Evolutionary conservation across 139 green algal species (phyloP), one percentile per base, ranked within the genome.

Genomic region (Coelastrella sp.): DNA sequence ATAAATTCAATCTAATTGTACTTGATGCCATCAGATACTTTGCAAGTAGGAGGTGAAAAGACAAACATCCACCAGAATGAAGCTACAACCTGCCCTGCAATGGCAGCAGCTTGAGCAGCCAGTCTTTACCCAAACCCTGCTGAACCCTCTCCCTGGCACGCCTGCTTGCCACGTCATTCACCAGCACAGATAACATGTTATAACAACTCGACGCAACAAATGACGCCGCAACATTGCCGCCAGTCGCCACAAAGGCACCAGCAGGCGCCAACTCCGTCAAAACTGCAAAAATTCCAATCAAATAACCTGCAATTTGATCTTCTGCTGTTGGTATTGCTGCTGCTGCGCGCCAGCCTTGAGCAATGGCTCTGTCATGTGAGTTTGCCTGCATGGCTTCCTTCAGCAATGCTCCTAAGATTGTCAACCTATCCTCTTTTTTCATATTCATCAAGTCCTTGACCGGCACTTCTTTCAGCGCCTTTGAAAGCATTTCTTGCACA

Each of bases 171-270:
- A 73, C 22, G 59, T 86, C 59, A 73, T 86, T 73, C n/a, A 86
- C 25, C 9, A 22, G 57, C 24, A 86, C 58, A 49, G 80, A 22
- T 24, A 86, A 24, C 59, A 74, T n/a, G n/a, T 74, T 73, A 73
- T 60, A 86, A 73, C 59, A 73, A 19, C 59, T 24, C 17, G 82
- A 78, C 12, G 82, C 82, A 19, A 63, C 27, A 61, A 78, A 25
- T 35, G 82, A 87, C 27, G 82, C 82, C 24, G 82, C 82, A 25
- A 78, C 63, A 27, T 87, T 87, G 63, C 82, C 82, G 15, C 82
- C 65, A 5, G 82, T 66, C 17, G 82, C 61, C 57, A 78, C 82
- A 65, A 79, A 87, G 12, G 82, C 82, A 6, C 63, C 63, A 9
- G 82, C 82, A 22, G 65, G 63, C 14, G 80, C 80, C 7, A 86